A percentile compares a stretch with the other conserved stretches of the same genome.
These are phyloP conservation scores for cucumber (Cucumis sativus) DNA, from an alignment of 306 rosid genomes.

Conservation along the genomic window Cucumber_9930_V3 NC_026660.2:25419001-25419500, in stretches of 20 bases:
- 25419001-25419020: not conserved
- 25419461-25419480: not conserved
- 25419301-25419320: conserved; percentile 69
- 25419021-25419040: not conserved
- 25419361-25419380: conserved; percentile 66
- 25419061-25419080: not conserved
- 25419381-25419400: conserved; percentile 92
- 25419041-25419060: not conserved
- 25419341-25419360: conserved; percentile 96
- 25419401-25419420: conserved; percentile 89
- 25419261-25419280: conserved; percentile 37
- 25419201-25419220: conserved; percentile 78
- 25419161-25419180: conserved; percentile 91
- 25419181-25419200: conserved; percentile 55
- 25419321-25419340: conserved; percentile 95
- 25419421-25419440: conserved; percentile 69
- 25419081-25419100: not conserved
- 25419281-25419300: conserved; percentile 75
- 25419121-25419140: conserved; percentile 69
- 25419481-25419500: not conserved
- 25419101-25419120: conserved; percentile 92
- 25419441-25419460: not conserved
- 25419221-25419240: conserved; percentile 61
- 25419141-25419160: conserved; percentile 65
- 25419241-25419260: conserved; percentile 41